Evolutionary conservation across 371 early-diverging fungal species (phyloP).

Genomic region (Mycotypha africana): DNA sequence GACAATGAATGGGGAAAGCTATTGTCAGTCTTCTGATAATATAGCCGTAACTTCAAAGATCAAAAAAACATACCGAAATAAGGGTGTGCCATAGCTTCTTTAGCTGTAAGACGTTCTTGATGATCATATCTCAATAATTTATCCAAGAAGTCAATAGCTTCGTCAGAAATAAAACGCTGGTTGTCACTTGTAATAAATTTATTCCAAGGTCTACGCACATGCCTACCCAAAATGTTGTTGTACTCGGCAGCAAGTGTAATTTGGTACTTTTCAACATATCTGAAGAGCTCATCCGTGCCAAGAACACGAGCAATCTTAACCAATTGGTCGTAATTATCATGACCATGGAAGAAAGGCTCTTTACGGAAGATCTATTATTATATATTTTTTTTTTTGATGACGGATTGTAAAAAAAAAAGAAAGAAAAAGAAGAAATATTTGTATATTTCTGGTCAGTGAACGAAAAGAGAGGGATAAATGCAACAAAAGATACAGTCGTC

Average conservation of each 20-base stretch:
- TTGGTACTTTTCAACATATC: conserved; percentile 92
- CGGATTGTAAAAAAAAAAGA: too few relatives aligned
- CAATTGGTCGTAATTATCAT: conserved; percentile 97
- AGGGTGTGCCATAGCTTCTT: conserved; percentile 93
- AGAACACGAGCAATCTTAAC: conserved; percentile 96
- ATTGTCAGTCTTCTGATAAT: background rate
- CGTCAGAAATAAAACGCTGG: conserved; percentile 78
- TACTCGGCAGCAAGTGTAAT: conserved; percentile 87
- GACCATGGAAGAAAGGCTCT: conserved; percentile 99
- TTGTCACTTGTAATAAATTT: conserved; percentile 89
- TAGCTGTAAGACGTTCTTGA: conserved; percentile 92
- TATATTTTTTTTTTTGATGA: too few relatives aligned
- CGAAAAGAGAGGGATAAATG: too few relatives aligned
- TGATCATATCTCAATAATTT: conserved; percentile 96
- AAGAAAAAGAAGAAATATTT: too few relatives aligned
- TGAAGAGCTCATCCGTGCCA: conserved; percentile 91
- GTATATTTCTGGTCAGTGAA: too few relatives aligned
- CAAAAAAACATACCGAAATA: conserved; percentile 70
- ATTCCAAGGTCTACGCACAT: conserved; percentile 90
- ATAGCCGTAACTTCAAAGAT: background rate
- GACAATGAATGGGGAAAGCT: too few relatives aligned
- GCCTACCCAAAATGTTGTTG: conserved; percentile 80
- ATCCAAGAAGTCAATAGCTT: conserved; percentile 94
- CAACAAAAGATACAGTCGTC: too few relatives aligned
- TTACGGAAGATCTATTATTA: conserved; percentile 79